Evolutionary conservation across 371 early-diverging fungal species (phyloP).

Genomic region (Blakeslea trispora): DNA sequence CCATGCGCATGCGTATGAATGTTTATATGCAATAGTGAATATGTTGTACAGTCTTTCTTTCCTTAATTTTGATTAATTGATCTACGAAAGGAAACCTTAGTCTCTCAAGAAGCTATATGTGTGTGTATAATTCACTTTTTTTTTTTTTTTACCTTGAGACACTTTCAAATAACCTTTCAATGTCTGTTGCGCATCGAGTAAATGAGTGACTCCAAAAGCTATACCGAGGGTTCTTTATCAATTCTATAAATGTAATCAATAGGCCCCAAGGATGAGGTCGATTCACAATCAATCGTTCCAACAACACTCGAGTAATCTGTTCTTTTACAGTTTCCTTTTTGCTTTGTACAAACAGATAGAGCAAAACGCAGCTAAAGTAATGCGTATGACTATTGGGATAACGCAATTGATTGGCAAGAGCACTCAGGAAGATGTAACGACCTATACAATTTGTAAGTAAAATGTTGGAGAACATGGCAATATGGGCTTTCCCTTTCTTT

Average conservation of each 20-base stretch:
- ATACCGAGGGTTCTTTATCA: slow-evolving; percentile 90
- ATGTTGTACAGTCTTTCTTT: too few species aligned
- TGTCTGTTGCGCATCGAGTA: slow-evolving; percentile 71
- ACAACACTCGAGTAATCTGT: slow-evolving; percentile 91
- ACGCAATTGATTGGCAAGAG: slow-evolving; percentile 95
- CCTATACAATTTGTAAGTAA: slow-evolving; percentile 1
- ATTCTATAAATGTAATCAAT: slow-evolving; percentile 93
- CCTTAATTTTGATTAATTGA: slow-evolving; percentile 1
- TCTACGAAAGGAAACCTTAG: too few species aligned
- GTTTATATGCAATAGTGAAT: too few species aligned
- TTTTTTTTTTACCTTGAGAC: slow-evolving; percentile 71
- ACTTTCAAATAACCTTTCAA: slow-evolving; percentile 72
- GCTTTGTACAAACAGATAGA: slow-evolving; percentile 84
- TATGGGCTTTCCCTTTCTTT: too few species aligned
- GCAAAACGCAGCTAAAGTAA: slow-evolving; percentile 82
- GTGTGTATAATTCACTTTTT: too few species aligned
- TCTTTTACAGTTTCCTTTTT: slow-evolving; percentile 84
- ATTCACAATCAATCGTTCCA: slow-evolving; percentile 95
- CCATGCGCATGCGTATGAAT: too few species aligned
- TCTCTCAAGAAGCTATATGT: too few species aligned
- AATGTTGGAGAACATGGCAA: not conserved
- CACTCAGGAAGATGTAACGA: slow-evolving; percentile 85
- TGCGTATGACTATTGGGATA: slow-evolving; percentile 97
- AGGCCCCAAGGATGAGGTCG: slow-evolving; percentile 98
- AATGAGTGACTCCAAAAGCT: slow-evolving; percentile 86